phyloP scores from a whole-genome alignment of 495 filamentous ascomycete genomes.

The Aspergillus nidulans region DNA sequence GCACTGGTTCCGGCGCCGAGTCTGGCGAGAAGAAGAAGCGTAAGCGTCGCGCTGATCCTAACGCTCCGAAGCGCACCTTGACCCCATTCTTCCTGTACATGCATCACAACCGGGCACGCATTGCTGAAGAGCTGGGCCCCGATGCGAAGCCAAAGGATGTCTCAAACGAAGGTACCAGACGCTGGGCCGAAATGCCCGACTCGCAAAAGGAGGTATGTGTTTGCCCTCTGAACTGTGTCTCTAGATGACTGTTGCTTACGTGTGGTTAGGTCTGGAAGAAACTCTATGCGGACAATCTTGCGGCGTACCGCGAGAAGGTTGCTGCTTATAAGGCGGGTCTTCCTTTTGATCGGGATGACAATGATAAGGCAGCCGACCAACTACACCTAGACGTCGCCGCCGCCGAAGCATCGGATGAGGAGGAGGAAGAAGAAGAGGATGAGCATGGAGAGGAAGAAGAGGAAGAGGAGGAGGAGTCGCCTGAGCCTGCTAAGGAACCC shows the following conservation, averaged over 20 bases:
- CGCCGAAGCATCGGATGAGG: slow-evolving; percentile 43
- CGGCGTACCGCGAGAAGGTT: slow-evolving; percentile 65
- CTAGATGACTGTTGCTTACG: slow-evolving; percentile 8
- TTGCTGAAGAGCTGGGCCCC: slow-evolving; percentile 69
- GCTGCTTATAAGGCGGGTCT: slow-evolving; percentile 63
- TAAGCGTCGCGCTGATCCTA: slow-evolving; percentile 83
- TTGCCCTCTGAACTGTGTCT: neutral
- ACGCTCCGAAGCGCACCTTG: slow-evolving; percentile 87
- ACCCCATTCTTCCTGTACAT: slow-evolving; percentile 95
- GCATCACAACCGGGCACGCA: slow-evolving; percentile 71
- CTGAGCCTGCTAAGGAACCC: slow-evolving; percentile 49
- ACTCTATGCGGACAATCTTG: slow-evolving; percentile 70
- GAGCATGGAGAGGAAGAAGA: slow-evolving; percentile 31
- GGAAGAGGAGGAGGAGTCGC: slow-evolving; percentile 47
- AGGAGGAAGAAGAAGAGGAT: slow-evolving; percentile 40
- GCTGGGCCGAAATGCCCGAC: slow-evolving; percentile 73
- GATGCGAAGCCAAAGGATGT: slow-evolving; percentile 72
- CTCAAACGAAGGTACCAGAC: slow-evolving; percentile 70
- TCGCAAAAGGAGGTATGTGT: slow-evolving; percentile 67
- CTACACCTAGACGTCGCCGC: slow-evolving; percentile 54
- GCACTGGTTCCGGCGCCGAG: slow-evolving; percentile 39
- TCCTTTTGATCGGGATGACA: slow-evolving; percentile 46
- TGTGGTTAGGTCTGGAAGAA: slow-evolving; percentile 61
- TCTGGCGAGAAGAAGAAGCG: slow-evolving; percentile 73
- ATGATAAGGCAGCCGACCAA: slow-evolving; percentile 54